Conservation (phyloP, 2,329 filamentous ascomycete genomes). For the Curvularia verruculosa region DNA sequence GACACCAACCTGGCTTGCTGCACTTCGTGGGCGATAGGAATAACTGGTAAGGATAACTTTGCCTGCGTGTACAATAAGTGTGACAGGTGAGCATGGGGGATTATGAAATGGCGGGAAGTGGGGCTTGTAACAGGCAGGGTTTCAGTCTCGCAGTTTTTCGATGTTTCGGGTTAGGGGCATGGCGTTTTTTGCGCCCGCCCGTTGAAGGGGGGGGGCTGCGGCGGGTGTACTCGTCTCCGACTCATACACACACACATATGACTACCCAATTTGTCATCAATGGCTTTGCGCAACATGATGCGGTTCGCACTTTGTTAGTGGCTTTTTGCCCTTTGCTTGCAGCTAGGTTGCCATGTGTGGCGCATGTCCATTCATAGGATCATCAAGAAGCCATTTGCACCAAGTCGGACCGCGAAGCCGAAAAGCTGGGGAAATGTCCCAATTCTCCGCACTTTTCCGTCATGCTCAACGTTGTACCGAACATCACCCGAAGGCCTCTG, state of each 20-base stretch:
- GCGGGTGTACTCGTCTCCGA: neutral
- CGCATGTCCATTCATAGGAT: neutral
- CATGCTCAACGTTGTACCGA: neutral
- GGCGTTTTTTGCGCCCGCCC: too few species aligned
- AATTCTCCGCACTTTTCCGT: neutral
- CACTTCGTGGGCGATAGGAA: too few species aligned
- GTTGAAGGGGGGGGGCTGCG: too few species aligned
- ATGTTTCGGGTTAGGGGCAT: constrained; percentile 11
- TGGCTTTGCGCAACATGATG: neutral
- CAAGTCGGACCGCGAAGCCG: neutral
- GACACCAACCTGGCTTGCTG: too few species aligned
- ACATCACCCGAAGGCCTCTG: neutral
- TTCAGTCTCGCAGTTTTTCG: constrained; percentile 22
- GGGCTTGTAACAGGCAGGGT: constrained; percentile 3
- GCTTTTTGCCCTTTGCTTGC: neutral
- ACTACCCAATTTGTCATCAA: neutral
- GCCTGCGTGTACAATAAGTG: neutral
- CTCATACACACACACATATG: neutral
- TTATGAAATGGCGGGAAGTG: neutral
- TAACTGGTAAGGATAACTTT: too few species aligned
- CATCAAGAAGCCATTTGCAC: neutral
- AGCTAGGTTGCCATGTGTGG: neutral
- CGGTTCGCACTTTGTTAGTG: neutral
- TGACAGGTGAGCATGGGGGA: neutral
- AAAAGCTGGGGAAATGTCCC: neutral